Conservation (phyloP, 768 basidiomycete genomes). For the Xerocomellus chrysenteron region DNA sequence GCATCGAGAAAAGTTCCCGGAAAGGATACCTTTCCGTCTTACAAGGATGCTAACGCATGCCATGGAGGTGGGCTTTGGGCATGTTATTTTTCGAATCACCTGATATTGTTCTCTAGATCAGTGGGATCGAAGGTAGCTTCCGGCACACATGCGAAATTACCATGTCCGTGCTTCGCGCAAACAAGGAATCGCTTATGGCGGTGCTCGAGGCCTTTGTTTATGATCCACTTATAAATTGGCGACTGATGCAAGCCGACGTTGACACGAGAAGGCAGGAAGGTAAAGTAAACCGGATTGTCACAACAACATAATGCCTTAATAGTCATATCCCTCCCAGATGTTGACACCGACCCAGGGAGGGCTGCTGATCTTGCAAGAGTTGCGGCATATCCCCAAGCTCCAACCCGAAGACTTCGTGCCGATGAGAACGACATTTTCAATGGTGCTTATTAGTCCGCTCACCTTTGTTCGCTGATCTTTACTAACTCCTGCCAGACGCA, state of each 20-base stretch:
- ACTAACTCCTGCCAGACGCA: conserved; percentile 30
- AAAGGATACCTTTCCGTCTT: conserved; percentile 96
- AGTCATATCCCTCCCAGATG: conserved; percentile 26
- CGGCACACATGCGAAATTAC: conserved; percentile 93
- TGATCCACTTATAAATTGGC: conserved; percentile 97
- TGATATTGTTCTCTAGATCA: conserved; percentile 61
- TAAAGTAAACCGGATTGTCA: conserved; percentile 24
- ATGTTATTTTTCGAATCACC: not conserved
- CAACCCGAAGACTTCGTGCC: conserved; percentile 77
- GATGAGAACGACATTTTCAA: conserved; percentile 95
- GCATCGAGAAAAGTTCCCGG: conserved; percentile 98
- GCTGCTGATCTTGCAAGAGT: conserved; percentile 63
- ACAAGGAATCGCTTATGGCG: conserved; percentile 99
- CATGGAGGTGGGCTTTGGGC: conserved; percentile 75
- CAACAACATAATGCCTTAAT: conserved; percentile 2
- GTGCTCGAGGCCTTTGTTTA: conserved; percentile 99
- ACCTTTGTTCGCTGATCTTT: not conserved
- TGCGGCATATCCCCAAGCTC: conserved; percentile 75
- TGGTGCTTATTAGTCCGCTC: conserved; percentile 48
- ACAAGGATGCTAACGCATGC: conserved; percentile 98
- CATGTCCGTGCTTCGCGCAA: conserved; percentile 95
- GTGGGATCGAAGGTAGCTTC: conserved; percentile 98
- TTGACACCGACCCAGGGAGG: conserved; percentile 51
- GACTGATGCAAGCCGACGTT: conserved; percentile 82
- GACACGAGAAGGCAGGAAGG: conserved; percentile 72